A percentile compares a stretch with the other conserved stretches of the same genome.
phyloP scores from a whole-genome alignment of 768 basidiomycete genomes.

The Kondoa subrosea region DNA sequence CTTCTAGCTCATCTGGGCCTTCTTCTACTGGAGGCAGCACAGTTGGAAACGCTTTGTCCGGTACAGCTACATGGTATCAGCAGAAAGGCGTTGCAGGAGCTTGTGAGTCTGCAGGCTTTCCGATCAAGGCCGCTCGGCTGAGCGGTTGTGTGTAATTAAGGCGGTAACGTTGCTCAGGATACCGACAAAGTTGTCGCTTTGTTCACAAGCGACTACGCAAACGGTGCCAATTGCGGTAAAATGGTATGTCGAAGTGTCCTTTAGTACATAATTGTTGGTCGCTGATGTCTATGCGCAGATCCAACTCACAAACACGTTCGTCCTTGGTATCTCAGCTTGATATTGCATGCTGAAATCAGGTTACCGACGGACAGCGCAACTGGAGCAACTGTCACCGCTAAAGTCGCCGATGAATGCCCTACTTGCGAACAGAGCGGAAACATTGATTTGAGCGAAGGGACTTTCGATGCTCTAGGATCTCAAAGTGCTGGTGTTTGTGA shows the following conservation, averaged over 20 bases:
- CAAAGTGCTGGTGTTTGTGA: conserved; percentile 4
- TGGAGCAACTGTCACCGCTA: not conserved
- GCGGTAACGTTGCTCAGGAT: not conserved
- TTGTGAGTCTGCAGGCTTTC: not conserved
- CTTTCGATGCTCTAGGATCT: not conserved
- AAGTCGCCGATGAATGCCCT: not conserved
- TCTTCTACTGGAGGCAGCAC: not conserved
- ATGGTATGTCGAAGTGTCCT: too few species aligned
- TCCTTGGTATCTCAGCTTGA: too few species aligned
- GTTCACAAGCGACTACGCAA: not conserved
- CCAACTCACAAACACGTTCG: too few species aligned
- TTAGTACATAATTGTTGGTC: too few species aligned
- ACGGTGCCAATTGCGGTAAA: conserved; percentile 2
- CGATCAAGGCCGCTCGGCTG: not conserved
- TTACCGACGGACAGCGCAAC: not conserved
- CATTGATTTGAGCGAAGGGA: not conserved
- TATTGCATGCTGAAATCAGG: too few species aligned
- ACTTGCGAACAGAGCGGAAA: not conserved
- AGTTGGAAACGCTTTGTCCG: not conserved
- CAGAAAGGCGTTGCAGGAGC: conserved; percentile 1
- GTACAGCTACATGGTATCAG: not conserved
- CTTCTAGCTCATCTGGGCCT: not conserved
- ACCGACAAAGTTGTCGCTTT: conserved; percentile 4
- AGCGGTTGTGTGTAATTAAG: not conserved
- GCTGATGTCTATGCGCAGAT: too few species aligned